Evolutionary conservation across 306 rosid species (phyloP).

Genomic region (Luffa acutangula): DNA sequence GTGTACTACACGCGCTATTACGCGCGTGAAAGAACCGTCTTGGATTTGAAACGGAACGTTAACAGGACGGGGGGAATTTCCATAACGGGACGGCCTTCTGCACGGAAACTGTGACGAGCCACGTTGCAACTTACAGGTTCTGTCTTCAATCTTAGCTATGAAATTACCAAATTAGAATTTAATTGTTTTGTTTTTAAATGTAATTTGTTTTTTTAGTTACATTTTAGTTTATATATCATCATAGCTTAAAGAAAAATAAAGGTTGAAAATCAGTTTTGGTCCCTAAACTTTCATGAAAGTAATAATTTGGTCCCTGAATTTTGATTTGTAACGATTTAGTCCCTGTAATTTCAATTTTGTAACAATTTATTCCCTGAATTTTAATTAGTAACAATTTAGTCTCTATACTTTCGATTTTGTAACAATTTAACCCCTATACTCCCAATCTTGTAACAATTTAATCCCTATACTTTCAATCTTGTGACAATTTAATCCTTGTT

Average conservation of each 20-base stretch:
- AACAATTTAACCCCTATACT: too few relatives aligned
- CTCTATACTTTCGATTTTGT: too few relatives aligned
- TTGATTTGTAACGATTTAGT: too few relatives aligned
- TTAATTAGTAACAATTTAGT: too few relatives aligned
- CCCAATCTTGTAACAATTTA: too few relatives aligned
- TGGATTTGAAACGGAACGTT: background rate
- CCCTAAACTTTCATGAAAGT: too few relatives aligned
- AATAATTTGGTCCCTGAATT: too few relatives aligned
- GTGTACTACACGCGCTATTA: background rate
- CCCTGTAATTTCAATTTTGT: too few relatives aligned
- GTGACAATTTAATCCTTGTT: too few relatives aligned
- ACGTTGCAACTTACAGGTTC: background rate
- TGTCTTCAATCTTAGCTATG: background rate
- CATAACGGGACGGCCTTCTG: conserved; percentile 5
- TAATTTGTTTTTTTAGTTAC: background rate
- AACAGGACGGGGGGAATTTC: conserved; percentile 4
- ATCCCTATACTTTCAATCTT: too few relatives aligned
- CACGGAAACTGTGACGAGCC: background rate
- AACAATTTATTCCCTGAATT: too few relatives aligned
- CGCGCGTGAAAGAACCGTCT: background rate
- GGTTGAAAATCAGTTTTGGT: too few relatives aligned
- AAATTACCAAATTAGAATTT: background rate
- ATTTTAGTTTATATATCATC: background rate
- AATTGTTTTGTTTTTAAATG: background rate
- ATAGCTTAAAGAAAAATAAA: background rate